Evolutionary conservation across 2,329 filamentous ascomycete genomes (phyloP).

Genomic region (Atkinsonella texensis): DNA sequence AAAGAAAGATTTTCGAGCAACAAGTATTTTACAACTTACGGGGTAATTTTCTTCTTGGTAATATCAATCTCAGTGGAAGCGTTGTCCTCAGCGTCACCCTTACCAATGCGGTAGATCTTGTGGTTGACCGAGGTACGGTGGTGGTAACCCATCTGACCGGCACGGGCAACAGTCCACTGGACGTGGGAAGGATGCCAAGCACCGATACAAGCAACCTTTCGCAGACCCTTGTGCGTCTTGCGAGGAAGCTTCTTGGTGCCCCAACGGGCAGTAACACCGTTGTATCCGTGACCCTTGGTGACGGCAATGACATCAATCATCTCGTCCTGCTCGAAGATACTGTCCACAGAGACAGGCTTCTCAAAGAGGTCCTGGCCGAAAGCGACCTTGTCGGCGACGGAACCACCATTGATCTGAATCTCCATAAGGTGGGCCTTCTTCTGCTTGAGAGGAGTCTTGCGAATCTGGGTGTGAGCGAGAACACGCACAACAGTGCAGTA

Average conservation of each 20-base stretch:
- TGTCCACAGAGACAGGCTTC: slow-evolving; percentile 90
- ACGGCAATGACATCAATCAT: slow-evolving; percentile 98
- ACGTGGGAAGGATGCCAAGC: slow-evolving; percentile 99
- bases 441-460: slow-evolving; percentile 99
- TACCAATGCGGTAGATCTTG: slow-evolving; percentile 99
- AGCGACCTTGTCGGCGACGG: slow-evolving; percentile 89
- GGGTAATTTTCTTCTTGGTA: slow-evolving; percentile 99
- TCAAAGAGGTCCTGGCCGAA: slow-evolving; percentile 95
- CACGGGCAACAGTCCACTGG: slow-evolving; percentile 99
- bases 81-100: slow-evolving; percentile 81
- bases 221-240: slow-evolving; percentile 99
- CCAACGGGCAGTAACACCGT: slow-evolving; percentile 95
- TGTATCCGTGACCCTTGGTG: slow-evolving; percentile 99
- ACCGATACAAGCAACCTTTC: slow-evolving; percentile 99
- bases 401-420: slow-evolving; percentile 98
- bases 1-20: background rate
- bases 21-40: slow-evolving; percentile 48
- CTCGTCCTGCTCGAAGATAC: slow-evolving; percentile 99
- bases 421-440: slow-evolving; percentile 99
- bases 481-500: slow-evolving; percentile 99
- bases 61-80: slow-evolving; percentile 91
- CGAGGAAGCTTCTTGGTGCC: slow-evolving; percentile 99
- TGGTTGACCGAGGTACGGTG: slow-evolving; percentile 99
- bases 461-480: slow-evolving; percentile 98
- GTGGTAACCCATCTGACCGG: slow-evolving; percentile 99